A percentile compares a stretch with the other conserved stretches of the same genome.
These are phyloP conservation scores for Euphorbia lathyris DNA, from an alignment of 345 rosid genomes.

Conservation along the genomic window DNA sequence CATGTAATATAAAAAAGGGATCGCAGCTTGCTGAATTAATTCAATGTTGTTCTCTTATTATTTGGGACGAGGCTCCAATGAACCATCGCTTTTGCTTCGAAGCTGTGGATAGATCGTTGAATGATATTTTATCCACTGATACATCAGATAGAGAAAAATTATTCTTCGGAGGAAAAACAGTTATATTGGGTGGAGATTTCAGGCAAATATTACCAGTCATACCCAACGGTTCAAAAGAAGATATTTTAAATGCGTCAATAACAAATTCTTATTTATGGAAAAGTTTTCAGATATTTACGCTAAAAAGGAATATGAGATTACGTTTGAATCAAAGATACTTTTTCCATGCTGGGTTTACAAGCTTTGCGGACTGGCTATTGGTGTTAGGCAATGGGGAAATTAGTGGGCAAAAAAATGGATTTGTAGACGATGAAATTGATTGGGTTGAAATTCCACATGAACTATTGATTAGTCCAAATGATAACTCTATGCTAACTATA, in stretches of 20 bases:
- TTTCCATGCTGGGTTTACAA: background rate
- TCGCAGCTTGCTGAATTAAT: background rate
- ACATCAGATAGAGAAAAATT: background rate
- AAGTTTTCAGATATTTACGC: background rate
- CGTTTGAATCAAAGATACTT: no score
- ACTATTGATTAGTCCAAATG: background rate
- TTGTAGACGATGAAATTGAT: background rate
- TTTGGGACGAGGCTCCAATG: slow-evolving; percentile 21
- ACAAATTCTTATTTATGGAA: background rate
- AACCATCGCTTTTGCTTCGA: background rate
- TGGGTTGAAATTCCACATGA: background rate
- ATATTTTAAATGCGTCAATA: background rate
- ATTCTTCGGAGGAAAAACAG: background rate
- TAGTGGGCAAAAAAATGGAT: no score
- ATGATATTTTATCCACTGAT: background rate
- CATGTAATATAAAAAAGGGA: slow-evolving; percentile 4
- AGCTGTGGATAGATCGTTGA: background rate
- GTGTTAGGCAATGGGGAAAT: background rate
- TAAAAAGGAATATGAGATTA: background rate
- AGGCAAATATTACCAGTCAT: background rate
- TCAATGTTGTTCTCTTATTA: background rate
- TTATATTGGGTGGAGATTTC: background rate
- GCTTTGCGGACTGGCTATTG: background rate
- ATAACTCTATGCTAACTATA: background rate
- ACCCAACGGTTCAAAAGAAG: background rate